Percentiles rank a stretch among this genome's conserved stretches.
Evolutionary conservation across 306 rosid genomes (phyloP).

Genomic region (Chamaecrista fasciculata): DNA sequence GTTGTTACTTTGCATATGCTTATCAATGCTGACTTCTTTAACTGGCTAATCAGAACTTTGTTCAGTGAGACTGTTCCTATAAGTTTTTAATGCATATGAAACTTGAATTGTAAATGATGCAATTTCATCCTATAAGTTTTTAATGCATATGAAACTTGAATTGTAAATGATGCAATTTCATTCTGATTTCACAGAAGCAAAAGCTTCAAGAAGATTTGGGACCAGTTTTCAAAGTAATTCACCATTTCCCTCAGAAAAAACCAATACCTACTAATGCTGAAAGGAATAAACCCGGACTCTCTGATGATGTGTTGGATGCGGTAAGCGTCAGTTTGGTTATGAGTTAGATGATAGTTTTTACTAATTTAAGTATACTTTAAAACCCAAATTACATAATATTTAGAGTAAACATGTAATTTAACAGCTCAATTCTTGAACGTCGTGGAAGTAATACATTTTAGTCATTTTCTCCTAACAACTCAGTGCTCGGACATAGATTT

Average conservation of each 20-base stretch:
- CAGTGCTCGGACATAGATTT: too few relatives aligned
- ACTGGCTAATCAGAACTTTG: conserved; percentile 18
- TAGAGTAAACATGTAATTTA: too few relatives aligned
- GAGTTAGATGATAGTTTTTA: too few relatives aligned
- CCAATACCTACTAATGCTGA: conserved; percentile 44
- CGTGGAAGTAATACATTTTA: too few relatives aligned
- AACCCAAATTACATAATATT: too few relatives aligned
- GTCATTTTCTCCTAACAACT: too few relatives aligned
- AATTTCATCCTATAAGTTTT: conserved; percentile 31
- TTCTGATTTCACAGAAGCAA: conserved; percentile 62
- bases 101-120: conserved; percentile 5
- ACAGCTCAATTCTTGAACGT: too few relatives aligned
- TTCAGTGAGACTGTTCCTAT: conserved; percentile 4
- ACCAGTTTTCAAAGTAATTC: conserved; percentile 46
- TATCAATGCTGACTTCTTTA: neutral
- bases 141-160: too few relatives aligned
- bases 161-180: conserved; percentile 18
- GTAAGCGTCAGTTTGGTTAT: conserved; percentile 44
- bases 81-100: too few relatives aligned
- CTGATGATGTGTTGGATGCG: conserved; percentile 59
- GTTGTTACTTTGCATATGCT: conserved; percentile 7
- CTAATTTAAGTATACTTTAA: too few relatives aligned
- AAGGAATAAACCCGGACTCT: conserved; percentile 42
- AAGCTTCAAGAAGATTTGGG: conserved; percentile 50
- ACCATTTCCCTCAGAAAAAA: conserved; percentile 67